Percentiles rank a stretch among this genome's conserved stretches.
Evolutionary conservation across 306 rosid genomes (phyloP).

Genomic region (Comarum palustre): DNA sequence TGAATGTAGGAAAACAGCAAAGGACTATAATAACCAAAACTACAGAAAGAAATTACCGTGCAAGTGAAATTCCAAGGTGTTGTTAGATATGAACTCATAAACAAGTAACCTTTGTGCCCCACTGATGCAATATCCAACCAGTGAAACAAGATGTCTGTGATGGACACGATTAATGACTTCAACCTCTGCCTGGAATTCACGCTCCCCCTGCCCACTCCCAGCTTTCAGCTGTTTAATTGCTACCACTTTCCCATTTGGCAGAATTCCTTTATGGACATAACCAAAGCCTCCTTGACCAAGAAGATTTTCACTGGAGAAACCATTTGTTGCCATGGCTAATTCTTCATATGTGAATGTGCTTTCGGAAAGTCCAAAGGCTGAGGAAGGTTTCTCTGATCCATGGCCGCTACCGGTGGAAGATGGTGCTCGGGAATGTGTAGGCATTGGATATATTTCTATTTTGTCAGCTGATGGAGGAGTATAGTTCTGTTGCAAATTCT

Average conservation of each 20-base stretch:
- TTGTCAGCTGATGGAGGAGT: constrained; percentile 25
- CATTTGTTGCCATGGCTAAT: constrained; percentile 44
- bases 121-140: constrained; percentile 56
- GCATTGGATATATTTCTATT: constrained; percentile 20
- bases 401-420: background rate
- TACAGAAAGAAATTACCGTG: constrained; percentile 38
- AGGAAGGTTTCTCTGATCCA: constrained; percentile 34
- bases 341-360: constrained; percentile 50
- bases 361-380: constrained; percentile 35
- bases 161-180: constrained; percentile 67
- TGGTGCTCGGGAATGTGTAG: constrained; percentile 2
- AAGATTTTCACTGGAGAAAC: constrained; percentile 49
- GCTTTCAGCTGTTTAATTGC: constrained; percentile 61
- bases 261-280: constrained; percentile 62
- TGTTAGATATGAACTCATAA: constrained; percentile 54
- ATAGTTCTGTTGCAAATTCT: constrained; percentile 23
- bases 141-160: constrained; percentile 63
- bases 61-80: constrained; percentile 56
- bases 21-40: too few relatives aligned
- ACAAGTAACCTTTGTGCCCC: constrained; percentile 52
- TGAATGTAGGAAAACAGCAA: background rate
- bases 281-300: constrained; percentile 75
- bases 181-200: constrained; percentile 63
- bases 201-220: constrained; percentile 63
- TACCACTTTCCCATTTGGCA: constrained; percentile 55